A percentile compares a stretch with the other conserved stretches of the same genome.
Evolutionary conservation across 805 yeast genomes (phyloP).

Genomic region (Kluyveromyces lactis): DNA sequence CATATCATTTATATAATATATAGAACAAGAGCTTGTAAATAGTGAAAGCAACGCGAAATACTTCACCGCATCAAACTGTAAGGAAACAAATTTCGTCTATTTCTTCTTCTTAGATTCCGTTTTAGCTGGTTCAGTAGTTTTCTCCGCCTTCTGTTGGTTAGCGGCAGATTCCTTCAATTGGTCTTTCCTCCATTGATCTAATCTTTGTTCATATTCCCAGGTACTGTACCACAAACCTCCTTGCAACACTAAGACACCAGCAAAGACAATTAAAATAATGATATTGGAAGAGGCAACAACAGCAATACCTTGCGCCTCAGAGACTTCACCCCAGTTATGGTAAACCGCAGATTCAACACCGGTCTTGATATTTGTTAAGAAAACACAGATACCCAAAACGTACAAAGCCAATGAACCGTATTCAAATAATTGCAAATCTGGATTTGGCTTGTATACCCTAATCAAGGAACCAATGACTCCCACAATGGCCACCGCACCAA

Average conservation of each 20-base stretch:
- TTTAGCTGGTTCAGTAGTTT: slow-evolving; percentile 9
- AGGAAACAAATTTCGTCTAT: not conserved
- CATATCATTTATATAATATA: no score
- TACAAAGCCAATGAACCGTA: slow-evolving; percentile 75
- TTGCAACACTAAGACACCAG: slow-evolving; percentile 80
- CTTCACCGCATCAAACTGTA: not conserved
- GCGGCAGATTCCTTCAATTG: slow-evolving; percentile 19
- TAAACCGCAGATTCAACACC: slow-evolving; percentile 63
- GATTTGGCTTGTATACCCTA: slow-evolving; percentile 81
- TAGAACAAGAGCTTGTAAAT: no score
- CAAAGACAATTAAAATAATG: slow-evolving; percentile 58
- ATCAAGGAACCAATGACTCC: slow-evolving; percentile 69
- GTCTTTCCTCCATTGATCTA: slow-evolving; percentile 26
- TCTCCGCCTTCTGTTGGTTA: slow-evolving; percentile 4
- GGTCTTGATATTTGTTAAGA: slow-evolving; percentile 75
- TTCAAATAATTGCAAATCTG: slow-evolving; percentile 79
- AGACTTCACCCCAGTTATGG: slow-evolving; percentile 93
- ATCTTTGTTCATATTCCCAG: slow-evolving; percentile 41
- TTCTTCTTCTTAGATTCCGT: slow-evolving; percentile 5
- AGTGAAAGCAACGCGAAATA: no score
- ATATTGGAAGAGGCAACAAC: slow-evolving; percentile 87
- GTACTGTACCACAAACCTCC: slow-evolving; percentile 84
- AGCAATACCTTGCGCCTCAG: slow-evolving; percentile 73
- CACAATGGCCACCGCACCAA: slow-evolving; percentile 54
- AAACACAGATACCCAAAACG: slow-evolving; percentile 67